Evolutionary conservation across 768 basidiomycete genomes (phyloP).

Genomic region (Auriculariales sp.): DNA sequence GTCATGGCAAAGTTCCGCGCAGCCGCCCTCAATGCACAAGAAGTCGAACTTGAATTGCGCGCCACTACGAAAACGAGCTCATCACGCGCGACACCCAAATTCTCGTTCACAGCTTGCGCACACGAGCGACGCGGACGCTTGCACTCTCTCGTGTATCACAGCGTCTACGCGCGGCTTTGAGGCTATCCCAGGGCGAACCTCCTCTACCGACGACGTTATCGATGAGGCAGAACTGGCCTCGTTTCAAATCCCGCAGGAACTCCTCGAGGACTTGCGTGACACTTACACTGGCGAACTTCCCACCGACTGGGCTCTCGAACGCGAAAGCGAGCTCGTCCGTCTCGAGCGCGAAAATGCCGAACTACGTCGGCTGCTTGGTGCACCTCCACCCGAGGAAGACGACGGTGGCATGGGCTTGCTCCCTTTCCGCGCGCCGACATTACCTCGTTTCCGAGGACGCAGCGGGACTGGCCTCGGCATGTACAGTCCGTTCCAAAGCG

Average conservation of each 20-base stretch:
- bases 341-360: conserved; percentile 80
- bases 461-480: neutral
- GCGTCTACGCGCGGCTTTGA: conserved; percentile 53
- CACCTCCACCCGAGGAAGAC: neutral
- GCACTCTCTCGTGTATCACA: conserved; percentile 58
- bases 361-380: conserved; percentile 53
- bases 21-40: conserved; percentile 85
- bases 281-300: neutral
- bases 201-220: neutral
- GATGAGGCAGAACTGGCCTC: neutral
- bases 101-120: conserved; percentile 39
- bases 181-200: conserved; percentile 49
- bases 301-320: conserved; percentile 65
- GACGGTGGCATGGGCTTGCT: neutral
- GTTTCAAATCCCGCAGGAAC: no score
- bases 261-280: neutral
- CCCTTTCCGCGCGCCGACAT: neutral
- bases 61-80: conserved; percentile 83
- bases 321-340: conserved; percentile 81
- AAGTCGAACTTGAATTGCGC: conserved; percentile 76
- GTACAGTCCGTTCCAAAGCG: neutral
- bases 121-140: conserved; percentile 50
- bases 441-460: neutral
- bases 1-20: conserved; percentile 88
- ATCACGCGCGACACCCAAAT: conserved; percentile 58